These are phyloP conservation scores for Diplodia scrobiculata DNA, from an alignment of 2,329 filamentous ascomycete species.

Conservation along the genomic window DNA sequence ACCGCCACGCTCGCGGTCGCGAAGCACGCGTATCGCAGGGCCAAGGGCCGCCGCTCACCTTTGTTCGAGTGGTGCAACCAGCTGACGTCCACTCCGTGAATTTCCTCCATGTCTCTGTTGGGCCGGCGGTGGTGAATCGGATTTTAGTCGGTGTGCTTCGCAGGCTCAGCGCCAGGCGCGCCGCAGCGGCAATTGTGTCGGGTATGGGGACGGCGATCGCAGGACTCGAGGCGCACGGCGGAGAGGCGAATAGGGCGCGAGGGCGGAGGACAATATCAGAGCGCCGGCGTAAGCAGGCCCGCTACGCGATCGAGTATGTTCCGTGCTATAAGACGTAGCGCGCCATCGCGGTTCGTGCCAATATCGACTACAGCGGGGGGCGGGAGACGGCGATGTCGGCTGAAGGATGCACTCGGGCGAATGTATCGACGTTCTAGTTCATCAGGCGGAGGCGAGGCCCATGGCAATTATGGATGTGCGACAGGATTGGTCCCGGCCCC, in stretches of 20 bases:
- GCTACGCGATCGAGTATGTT: conserved; percentile 1
- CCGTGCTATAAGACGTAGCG: conserved; percentile 18
- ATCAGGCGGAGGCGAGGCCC: conserved; percentile 14
- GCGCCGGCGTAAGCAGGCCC: conserved; percentile 3
- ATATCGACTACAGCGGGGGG: conserved; percentile 7
- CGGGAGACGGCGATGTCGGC: background rate
- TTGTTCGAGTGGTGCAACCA: conserved; percentile 86
- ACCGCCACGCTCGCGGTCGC: background rate
- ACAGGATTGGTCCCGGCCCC: conserved; percentile 12
- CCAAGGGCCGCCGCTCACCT: conserved; percentile 59
- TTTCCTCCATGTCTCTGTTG: conserved; percentile 66
- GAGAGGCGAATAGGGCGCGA: conserved; percentile 1
- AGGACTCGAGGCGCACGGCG: conserved; percentile 8
- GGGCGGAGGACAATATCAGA: conserved; percentile 1
- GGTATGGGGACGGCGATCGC: conserved; percentile 11
- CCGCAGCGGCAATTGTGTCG: conserved; percentile 6
- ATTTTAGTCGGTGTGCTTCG: conserved; percentile 16
- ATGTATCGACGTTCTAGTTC: background rate
- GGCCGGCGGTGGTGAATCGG: background rate
- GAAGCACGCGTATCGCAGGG: conserved; percentile 31
- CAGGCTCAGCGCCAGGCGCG: conserved; percentile 16
- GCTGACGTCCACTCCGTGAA: conserved; percentile 81
- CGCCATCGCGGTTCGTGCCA: conserved; percentile 20
- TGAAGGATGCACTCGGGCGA: background rate
- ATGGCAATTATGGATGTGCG: conserved; percentile 9